A percentile compares a stretch with the other conserved stretches of the same genome.
These are phyloP conservation scores for Lentinula edodes DNA, from an alignment of 768 basidiomycete genomes.

Conservation along the genomic window DNA sequence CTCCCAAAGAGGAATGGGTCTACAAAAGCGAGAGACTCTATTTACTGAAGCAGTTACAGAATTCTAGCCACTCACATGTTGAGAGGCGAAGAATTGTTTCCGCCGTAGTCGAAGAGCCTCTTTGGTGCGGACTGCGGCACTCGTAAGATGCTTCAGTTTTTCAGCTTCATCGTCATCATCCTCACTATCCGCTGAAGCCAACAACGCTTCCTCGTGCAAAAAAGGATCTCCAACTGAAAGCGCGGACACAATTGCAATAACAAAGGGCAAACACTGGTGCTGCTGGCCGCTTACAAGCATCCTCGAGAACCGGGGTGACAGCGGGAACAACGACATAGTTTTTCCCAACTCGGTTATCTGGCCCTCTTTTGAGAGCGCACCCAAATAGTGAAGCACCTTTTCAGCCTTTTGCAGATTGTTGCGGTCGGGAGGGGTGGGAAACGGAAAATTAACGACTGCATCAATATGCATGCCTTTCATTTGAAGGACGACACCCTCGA, in stretches of 20 bases:
- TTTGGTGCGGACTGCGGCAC: constrained; percentile 42
- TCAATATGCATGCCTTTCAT: constrained; percentile 99
- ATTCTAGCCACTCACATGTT: constrained; percentile 47
- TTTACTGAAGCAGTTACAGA: not conserved
- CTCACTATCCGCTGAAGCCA: constrained; percentile 33
- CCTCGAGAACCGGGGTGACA: constrained; percentile 91
- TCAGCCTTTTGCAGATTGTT: constrained; percentile 75
- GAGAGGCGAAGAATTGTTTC: constrained; percentile 77
- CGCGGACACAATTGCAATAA: constrained; percentile 86
- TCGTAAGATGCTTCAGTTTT: constrained; percentile 39
- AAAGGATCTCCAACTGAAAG: constrained; percentile 96
- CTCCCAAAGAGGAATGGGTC: constrained; percentile 78
- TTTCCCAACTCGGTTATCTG: constrained; percentile 88
- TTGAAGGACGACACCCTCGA: constrained; percentile 93
- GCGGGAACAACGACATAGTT: constrained; percentile 89
- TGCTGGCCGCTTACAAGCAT: constrained; percentile 94
- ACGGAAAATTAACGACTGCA: constrained; percentile 93
- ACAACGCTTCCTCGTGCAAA: constrained; percentile 71
- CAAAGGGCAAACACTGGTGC: constrained; percentile 77
- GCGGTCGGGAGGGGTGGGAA: constrained; percentile 92
- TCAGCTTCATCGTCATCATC: constrained; percentile 29
- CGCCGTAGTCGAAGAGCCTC: constrained; percentile 57
- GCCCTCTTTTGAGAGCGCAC: constrained; percentile 54
- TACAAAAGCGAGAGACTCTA: constrained; percentile 21
- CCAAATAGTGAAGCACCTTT: constrained; percentile 70